A percentile compares a stretch with the other conserved stretches of the same genome.
phyloP scores from a whole-genome alignment of 179 eudicot genomes.

The Monotropa hypopitys region DNA sequence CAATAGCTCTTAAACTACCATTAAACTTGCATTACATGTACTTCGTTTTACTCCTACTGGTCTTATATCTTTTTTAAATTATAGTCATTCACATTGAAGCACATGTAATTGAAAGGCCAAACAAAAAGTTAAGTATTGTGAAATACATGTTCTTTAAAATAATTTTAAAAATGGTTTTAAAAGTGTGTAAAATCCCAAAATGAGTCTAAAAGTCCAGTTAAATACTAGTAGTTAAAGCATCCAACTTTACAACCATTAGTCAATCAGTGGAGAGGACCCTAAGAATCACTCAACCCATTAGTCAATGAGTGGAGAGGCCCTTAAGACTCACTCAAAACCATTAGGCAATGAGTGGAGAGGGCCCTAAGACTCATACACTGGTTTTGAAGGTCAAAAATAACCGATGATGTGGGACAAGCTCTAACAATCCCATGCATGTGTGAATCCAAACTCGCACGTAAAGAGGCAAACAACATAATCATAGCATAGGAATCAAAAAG shows the following conservation, averaged over 20 bases:
- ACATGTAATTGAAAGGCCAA: neutral
- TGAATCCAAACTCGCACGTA: neutral
- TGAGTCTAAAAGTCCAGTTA: neutral
- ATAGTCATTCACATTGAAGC: neutral
- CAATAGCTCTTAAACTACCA: no score
- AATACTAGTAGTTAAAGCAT: neutral
- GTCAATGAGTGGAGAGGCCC: no score
- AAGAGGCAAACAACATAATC: neutral
- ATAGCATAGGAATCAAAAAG: neutral
- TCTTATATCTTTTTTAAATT: neutral
- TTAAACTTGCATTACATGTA: no score
- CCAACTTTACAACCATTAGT: no score
- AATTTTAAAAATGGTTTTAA: neutral
- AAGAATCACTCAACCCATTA: no score
- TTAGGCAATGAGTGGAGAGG: neutral
- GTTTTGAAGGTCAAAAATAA: neutral
- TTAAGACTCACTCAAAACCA: no score
- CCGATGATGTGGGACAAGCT: neutral
- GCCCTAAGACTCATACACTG: neutral
- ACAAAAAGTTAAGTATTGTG: neutral
- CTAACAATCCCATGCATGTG: neutral
- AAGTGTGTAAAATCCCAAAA: neutral
- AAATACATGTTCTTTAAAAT: neutral
- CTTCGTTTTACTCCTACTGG: no score
- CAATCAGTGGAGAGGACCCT: no score